phyloP scores from a whole-genome alignment of 495 filamentous ascomycete species.

The Aspergillus bridgeri region DNA sequence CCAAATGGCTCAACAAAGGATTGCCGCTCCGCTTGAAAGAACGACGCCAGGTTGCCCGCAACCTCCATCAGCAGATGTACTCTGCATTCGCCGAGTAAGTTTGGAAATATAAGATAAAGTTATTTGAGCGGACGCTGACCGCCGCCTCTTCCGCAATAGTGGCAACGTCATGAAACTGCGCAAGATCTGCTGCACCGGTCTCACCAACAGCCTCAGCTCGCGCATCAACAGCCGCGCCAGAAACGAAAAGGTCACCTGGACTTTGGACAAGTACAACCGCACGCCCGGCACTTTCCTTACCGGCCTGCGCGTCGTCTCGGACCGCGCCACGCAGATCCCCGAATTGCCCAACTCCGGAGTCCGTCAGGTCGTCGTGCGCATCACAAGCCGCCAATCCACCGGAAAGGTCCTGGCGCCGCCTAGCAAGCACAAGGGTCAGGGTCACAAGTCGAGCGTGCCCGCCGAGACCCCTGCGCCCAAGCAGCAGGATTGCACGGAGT shows the following conservation, averaged over 20 bases:
- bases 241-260: slow-evolving; percentile 57
- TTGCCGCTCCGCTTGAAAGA: slow-evolving; percentile 42
- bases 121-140: too few relatives aligned
- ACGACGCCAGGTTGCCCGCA: slow-evolving; percentile 38
- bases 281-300: slow-evolving; percentile 44
- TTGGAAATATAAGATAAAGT: not conserved
- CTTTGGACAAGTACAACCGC: slow-evolving; percentile 58
- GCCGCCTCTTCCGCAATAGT: slow-evolving; percentile 18
- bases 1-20: slow-evolving; percentile 29
- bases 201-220: slow-evolving; percentile 51
- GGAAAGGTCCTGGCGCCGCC: slow-evolving; percentile 19
- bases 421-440: not conserved
- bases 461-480: slow-evolving; percentile 34
- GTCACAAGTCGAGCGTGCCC: not conserved
- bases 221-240: slow-evolving; percentile 55
- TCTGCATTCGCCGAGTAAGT: slow-evolving; percentile 64
- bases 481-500: slow-evolving; percentile 66
- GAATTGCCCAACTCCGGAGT: slow-evolving; percentile 45
- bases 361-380: slow-evolving; percentile 70
- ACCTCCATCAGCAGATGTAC: slow-evolving; percentile 67
- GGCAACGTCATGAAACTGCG: slow-evolving; percentile 58
- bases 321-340: slow-evolving; percentile 52
- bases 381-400: slow-evolving; percentile 61
- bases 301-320: slow-evolving; percentile 54
- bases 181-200: slow-evolving; percentile 56